phyloP scores from a whole-genome alignment of 257 asterid species.

The Penstemon barbatus region DNA sequence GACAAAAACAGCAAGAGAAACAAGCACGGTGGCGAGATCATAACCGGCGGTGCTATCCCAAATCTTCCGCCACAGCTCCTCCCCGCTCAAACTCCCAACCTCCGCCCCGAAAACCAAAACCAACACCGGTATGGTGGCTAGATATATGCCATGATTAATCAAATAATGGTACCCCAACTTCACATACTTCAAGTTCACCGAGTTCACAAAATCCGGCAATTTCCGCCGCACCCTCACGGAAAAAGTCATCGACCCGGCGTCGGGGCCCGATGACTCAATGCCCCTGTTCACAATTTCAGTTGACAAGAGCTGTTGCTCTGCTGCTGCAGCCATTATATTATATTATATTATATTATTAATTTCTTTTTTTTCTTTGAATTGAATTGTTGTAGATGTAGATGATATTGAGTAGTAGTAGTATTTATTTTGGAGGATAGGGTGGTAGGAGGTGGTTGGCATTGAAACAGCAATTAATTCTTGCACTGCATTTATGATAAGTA shows the following conservation, averaged over 20 bases:
- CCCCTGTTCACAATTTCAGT: slow-evolving; percentile 92
- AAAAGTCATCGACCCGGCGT: slow-evolving; percentile 72
- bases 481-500: slow-evolving; percentile 62
- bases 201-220: slow-evolving; percentile 83
- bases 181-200: slow-evolving; percentile 88
- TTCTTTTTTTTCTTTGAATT: background rate
- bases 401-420: slow-evolving; percentile 28
- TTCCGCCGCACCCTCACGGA: slow-evolving; percentile 78
- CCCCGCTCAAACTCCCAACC: slow-evolving; percentile 75
- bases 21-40: slow-evolving; percentile 63
- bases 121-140: slow-evolving; percentile 71
- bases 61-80: slow-evolving; percentile 70
- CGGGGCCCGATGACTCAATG: slow-evolving; percentile 65
- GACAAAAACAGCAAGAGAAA: slow-evolving; percentile 54
- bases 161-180: slow-evolving; percentile 83
- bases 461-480: slow-evolving; percentile 43
- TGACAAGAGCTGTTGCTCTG: slow-evolving; percentile 71
- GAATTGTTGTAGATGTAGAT: background rate
- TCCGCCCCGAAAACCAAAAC: slow-evolving; percentile 72
- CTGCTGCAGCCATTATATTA: slow-evolving; percentile 38
- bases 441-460: slow-evolving; percentile 47
- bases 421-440: slow-evolving; percentile 38
- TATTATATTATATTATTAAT: no score
- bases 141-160: slow-evolving; percentile 68
- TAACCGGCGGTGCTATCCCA: slow-evolving; percentile 70